Evolutionary conservation across 257 asterid species (phyloP), one percentile per base, ranked within the genome.

Genomic region (Coffea eugenioides): DNA sequence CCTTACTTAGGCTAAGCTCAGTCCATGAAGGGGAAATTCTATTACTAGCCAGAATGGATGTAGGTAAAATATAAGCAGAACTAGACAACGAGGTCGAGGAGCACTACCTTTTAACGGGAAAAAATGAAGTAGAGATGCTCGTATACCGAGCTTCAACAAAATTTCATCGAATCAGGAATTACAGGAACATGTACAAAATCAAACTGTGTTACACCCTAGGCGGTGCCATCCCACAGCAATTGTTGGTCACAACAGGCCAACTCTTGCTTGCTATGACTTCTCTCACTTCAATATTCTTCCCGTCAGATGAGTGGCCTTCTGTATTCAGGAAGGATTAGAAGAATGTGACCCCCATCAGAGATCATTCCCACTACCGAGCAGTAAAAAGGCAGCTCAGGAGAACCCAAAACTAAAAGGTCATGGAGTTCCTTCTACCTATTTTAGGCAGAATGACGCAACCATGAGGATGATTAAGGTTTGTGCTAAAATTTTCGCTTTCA

Each of bases 371-470:
- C 61, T 46, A 61, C 43, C 18, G 43, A 76, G 79, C 71, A 61
- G 66, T 41, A 13, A 62, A 76, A 43, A 62, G n/a, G 49, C 59
- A 76, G 79, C 79, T 76, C 71, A 43, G 46, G 70, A 62, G 61
- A 46, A 76, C 61, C 70, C 13, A 75, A 57, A 61, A 23, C 23
- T 68, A 57, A 76, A 59, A n/a, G 71, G 27, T 62, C 61, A 20
- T 23, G 78, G 69, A 62, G 45, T 20, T 71, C 25, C 39, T 77
- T 27, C 67, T 34, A 77, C 36, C 23, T 51, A 11, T 52, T 3
- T 27, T 18, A 34, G 79, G 25, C 66, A 43, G 20, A 71, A 36
- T 20, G 25, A 27, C 27, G 57, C 20, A 31, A 18, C 59, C 57
- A 21, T 69, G 46, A 71, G 3, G 4, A 7, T 51, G 66, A 12